These are phyloP conservation scores for Trichoderma virens DNA, from an alignment of 495 filamentous ascomycete species.

Conservation along the genomic window DNA sequence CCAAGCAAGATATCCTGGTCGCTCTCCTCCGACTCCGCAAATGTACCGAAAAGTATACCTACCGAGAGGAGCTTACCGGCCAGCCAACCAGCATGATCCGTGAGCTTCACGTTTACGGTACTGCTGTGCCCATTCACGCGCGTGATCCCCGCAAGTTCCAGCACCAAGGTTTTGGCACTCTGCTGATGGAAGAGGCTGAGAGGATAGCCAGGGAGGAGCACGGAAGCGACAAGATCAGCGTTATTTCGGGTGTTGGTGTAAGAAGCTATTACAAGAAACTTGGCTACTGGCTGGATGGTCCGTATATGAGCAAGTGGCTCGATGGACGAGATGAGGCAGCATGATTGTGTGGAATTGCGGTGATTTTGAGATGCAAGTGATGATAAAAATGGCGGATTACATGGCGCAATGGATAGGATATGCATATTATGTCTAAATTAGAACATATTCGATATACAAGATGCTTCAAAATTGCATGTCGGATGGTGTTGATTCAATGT, in stretches of 20 bases:
- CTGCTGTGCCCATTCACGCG: constrained; percentile 88
- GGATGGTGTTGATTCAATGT: too few species aligned
- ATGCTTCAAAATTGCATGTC: too few species aligned
- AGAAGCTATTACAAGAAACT: constrained; percentile 88
- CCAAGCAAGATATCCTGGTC: constrained; percentile 96
- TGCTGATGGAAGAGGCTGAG: constrained; percentile 97
- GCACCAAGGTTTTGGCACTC: constrained; percentile 92
- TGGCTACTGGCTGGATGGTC: constrained; percentile 86
- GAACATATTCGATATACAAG: too few species aligned
- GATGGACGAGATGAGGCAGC: constrained; percentile 29
- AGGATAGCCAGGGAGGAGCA: constrained; percentile 91
- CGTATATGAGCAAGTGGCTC: constrained; percentile 75
- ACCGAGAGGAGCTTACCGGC: constrained; percentile 74
- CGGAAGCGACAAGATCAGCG: constrained; percentile 83
- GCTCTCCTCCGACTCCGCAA: constrained; percentile 84
- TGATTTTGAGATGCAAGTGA: not conserved
- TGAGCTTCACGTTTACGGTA: constrained; percentile 94
- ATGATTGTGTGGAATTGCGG: not conserved
- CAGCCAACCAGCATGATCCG: constrained; percentile 88
- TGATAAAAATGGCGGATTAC: not conserved
- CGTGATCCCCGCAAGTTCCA: constrained; percentile 93
- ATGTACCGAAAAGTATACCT: constrained; percentile 83
- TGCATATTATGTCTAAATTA: too few species aligned
- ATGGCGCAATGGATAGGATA: constrained; percentile 1
- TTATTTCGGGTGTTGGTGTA: constrained; percentile 93